phyloP scores from a whole-genome alignment of 2,329 filamentous ascomycete species.

The Elsinoe fawcettii region DNA sequence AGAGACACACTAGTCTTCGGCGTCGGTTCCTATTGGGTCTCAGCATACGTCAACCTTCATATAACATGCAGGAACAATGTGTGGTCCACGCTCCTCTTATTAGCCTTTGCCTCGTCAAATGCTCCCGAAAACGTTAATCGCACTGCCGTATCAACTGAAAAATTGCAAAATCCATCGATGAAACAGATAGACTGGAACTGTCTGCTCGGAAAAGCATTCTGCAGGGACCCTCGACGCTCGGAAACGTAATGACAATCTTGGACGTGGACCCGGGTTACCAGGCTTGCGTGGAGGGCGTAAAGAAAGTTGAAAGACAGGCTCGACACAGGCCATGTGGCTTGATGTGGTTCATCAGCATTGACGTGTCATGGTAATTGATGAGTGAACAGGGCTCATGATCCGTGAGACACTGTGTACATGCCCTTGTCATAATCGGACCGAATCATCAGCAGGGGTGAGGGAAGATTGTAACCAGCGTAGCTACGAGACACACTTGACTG shows the following conservation, averaged over 20 bases:
- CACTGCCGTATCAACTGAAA: background rate
- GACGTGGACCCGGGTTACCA: background rate
- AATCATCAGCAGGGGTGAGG: no score
- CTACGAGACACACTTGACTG: no score
- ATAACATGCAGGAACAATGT: background rate
- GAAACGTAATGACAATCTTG: background rate
- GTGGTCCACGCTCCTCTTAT: background rate
- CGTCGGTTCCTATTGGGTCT: background rate
- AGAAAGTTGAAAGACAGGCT: background rate
- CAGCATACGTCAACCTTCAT: background rate
- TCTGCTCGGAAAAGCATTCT: slow-evolving; percentile 1
- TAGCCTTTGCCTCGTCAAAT: background rate
- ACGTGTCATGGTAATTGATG: background rate
- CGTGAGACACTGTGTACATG: no score
- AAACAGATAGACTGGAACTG: background rate
- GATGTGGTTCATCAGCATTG: background rate
- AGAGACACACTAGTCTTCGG: background rate
- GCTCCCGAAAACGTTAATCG: background rate
- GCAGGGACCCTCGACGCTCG: background rate
- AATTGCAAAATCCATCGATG: background rate
- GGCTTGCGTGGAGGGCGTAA: background rate
- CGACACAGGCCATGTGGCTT: background rate
- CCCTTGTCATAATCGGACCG: no score
- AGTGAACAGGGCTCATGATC: background rate
- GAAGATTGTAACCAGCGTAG: no score